Base-by-base conservation (phyloP, 805 yeast genomes). In the Jamesozyma lodderae region DNA sequence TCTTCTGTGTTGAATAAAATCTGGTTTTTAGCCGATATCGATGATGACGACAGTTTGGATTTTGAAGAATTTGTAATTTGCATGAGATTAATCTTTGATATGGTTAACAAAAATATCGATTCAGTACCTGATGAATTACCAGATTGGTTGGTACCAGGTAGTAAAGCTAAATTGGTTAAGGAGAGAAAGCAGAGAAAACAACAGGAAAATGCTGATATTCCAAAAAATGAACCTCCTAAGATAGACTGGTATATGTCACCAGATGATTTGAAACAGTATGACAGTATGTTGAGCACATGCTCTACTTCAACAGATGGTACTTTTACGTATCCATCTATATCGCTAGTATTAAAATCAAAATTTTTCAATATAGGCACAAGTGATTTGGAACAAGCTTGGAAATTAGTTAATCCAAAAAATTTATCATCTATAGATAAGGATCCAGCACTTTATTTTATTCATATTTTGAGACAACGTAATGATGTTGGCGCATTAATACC, bases 211-310 rank as follows among this genome's bases (percentile, higher is more conserved):
- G 57, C 49, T 8, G 52, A 48, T 25, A 32, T 51, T 13, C 53
- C 53, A 31, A 42, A 46, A 8, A 33, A 33, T n/a, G 49, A 48
- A 37, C 30, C 41, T 14, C 49, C 61, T 28, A 41, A 64, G 51
- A 85, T 92, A 55, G 95, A 88, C 57, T 92, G 98, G 98, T 92
- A 92, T 63, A 87, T 92, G 47, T 78, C 95, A 4, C 97, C 96
- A 17, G 72, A 78, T 8, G 97, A 92, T 53, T 77, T 79, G 53
- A 49, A 75, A 2, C 73, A 81, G 13, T 92, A 92, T 62, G 90
- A 84, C 53, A 68, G 81, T 23, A 75, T 92, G 24, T 83, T 87
- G 57, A 68, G 78, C 27, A 20, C 49, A 1, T 46, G 56, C 28
- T 38, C 42, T 13, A 70, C 81, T 20, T 77, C 85, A 37, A 65